Percentiles rank a stretch among this genome's conserved stretches.
Conservation (phyloP, 345 rosid species). For the Populus alba region DNA sequence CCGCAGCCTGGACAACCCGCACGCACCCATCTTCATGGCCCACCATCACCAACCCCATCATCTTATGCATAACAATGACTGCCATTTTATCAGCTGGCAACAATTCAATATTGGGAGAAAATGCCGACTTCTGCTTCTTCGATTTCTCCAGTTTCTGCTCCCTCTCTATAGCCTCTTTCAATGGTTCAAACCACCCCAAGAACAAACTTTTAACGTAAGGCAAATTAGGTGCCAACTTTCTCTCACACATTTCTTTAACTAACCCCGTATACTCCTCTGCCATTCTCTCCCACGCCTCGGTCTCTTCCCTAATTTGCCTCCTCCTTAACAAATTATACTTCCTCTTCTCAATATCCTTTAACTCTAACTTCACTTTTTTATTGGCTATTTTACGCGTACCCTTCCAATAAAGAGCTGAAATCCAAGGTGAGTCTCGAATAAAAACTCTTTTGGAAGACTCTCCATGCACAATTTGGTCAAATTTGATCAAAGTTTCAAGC, state of each 20-base stretch:
- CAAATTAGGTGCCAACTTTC: slow-evolving; percentile 73
- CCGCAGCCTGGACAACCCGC: slow-evolving; percentile 83
- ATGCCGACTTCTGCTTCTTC: slow-evolving; percentile 67
- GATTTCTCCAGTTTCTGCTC: slow-evolving; percentile 68
- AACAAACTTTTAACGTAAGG: slow-evolving; percentile 76
- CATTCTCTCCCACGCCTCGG: slow-evolving; percentile 88
- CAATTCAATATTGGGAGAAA: slow-evolving; percentile 72
- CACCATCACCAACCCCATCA: slow-evolving; percentile 77
- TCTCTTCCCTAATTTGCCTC: slow-evolving; percentile 81
- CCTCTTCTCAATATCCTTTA: slow-evolving; percentile 51
- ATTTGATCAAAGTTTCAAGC: slow-evolving; percentile 15
- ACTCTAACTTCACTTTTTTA: slow-evolving; percentile 47
- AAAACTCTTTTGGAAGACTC: slow-evolving; percentile 43
- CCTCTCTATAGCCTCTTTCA: slow-evolving; percentile 67
- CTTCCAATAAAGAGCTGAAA: slow-evolving; percentile 61
- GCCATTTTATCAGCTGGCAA: slow-evolving; percentile 94
- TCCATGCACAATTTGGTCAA: background rate
- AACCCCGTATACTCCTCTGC: slow-evolving; percentile 70
- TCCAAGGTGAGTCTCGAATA: slow-evolving; percentile 80
- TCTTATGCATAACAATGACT: slow-evolving; percentile 88
- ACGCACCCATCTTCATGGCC: slow-evolving; percentile 66
- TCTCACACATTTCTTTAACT: slow-evolving; percentile 77
- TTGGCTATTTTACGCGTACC: slow-evolving; percentile 46
- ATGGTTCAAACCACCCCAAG: slow-evolving; percentile 87
- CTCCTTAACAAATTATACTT: slow-evolving; percentile 64